phyloP scores from a whole-genome alignment of 2,329 filamentous ascomycete species.

The Ascochyta fabae region DNA sequence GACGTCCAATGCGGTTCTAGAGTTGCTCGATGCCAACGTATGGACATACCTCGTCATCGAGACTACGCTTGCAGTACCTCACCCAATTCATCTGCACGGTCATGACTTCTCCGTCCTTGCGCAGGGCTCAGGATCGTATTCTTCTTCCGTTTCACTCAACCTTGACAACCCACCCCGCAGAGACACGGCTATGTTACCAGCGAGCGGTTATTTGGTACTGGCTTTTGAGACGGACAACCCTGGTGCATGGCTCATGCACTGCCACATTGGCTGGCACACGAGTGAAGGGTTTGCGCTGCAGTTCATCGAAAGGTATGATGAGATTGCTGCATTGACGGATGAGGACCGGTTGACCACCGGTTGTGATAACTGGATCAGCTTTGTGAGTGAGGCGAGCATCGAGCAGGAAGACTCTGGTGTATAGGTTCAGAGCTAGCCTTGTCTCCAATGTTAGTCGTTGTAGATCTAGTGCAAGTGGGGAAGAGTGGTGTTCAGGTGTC shows the following conservation, averaged over 20 bases:
- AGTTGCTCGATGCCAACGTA: slow-evolving; percentile 28
- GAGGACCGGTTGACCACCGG: slow-evolving; percentile 5
- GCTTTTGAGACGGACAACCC: slow-evolving; percentile 48
- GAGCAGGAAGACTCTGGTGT: slow-evolving; percentile 40
- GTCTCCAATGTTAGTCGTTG: too few relatives aligned
- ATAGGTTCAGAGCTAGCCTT: slow-evolving; percentile 2
- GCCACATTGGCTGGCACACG: slow-evolving; percentile 49
- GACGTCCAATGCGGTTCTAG: slow-evolving; percentile 38
- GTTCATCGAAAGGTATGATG: slow-evolving; percentile 38
- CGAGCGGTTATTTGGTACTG: slow-evolving; percentile 41
- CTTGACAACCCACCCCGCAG: slow-evolving; percentile 42
- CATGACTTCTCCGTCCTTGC: slow-evolving; percentile 26
- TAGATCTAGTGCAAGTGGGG: not conserved
- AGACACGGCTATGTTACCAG: slow-evolving; percentile 42
- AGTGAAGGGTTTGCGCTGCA: slow-evolving; percentile 44
- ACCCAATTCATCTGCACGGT: slow-evolving; percentile 39
- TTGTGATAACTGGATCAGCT: slow-evolving; percentile 25
- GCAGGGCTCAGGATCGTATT: slow-evolving; percentile 35
- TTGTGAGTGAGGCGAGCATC: slow-evolving; percentile 15
- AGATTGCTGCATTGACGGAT: slow-evolving; percentile 33
- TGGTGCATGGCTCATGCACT: slow-evolving; percentile 48
- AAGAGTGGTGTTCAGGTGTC: too few relatives aligned
- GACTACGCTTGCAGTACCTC: slow-evolving; percentile 43
- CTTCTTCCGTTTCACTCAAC: slow-evolving; percentile 21
- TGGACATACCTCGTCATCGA: slow-evolving; percentile 53